Evolutionary conservation across 805 yeast species (phyloP), one percentile per base, ranked within the genome.

Genomic region (Pichia cabralensis): DNA sequence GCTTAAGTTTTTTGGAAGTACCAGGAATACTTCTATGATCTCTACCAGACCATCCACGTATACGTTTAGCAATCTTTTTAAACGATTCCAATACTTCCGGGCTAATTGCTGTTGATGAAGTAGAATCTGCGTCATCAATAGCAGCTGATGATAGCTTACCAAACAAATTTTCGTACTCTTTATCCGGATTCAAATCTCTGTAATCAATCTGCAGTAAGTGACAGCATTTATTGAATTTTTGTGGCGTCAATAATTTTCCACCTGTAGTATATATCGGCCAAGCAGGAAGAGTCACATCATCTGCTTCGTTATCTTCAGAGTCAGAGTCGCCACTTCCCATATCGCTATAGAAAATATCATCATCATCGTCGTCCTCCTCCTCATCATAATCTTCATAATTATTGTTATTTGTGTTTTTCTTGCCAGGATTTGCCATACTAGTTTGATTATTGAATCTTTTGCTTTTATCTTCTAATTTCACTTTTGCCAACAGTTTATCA

Each of bases 31-130:
- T 60, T 31, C 80, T 58, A 41, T 77, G 72, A 48, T 83, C 94
- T 42, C 72, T 70, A 0, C 94, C 94, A 29, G 85, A 80, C 95
- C 95, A 84, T 17, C 85, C 86, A 46, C 82, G 66, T 1, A 82
- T 74, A n/a, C 69, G 52, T 35, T 67, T 62, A 7, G 73, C 67
- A 57, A 67, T 42, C 55, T 67, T 66, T 46, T 74, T 78, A 44
- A 79, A 71, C 47, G 77, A 83, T 33, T 65, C 71, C 37, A 80
- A 54, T 14, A 74, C 69, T 41, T 79, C 86, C 0, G 88, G 89
- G 0, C 81, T 69, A 1, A 75, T 69, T 23, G 78, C 72, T 3
- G 77, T 62, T 0, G 88, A 74, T 0, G 86, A 70, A n/a, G 84
- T 72, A 1, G 81, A 68, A 45, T 80, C 80, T 0, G 84, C 86